Evolutionary conservation across 345 rosid genomes (phyloP).

Genomic region (Stellera chamaejasme): DNA sequence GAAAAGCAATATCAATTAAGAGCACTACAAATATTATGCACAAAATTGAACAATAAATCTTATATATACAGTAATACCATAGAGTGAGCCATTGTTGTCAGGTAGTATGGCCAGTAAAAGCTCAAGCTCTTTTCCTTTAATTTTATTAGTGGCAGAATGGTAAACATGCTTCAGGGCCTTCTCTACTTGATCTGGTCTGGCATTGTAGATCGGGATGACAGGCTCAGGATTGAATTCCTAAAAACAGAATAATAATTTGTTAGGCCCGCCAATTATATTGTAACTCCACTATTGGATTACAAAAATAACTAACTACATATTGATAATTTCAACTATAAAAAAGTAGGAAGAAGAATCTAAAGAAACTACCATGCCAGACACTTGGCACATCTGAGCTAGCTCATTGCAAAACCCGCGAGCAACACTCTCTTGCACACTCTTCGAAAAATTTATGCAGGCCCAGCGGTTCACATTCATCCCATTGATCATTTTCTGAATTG

Average conservation of each 20-base stretch:
- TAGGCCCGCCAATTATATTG: neutral
- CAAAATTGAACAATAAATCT: neutral
- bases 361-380: slow-evolving; percentile 89
- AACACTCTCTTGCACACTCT: slow-evolving; percentile 87
- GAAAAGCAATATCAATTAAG: slow-evolving; percentile 11
- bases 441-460: slow-evolving; percentile 96
- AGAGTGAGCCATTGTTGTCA: slow-evolving; percentile 92
- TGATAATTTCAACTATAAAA: neutral
- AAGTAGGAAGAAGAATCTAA: neutral
- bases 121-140: slow-evolving; percentile 95
- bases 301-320: neutral
- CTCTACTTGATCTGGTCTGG: slow-evolving; percentile 97
- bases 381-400: slow-evolving; percentile 95
- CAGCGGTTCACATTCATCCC: slow-evolving; percentile 95
- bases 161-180: slow-evolving; percentile 93
- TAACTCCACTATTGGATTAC: neutral
- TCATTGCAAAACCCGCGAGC: slow-evolving; percentile 92
- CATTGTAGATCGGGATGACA: slow-evolving; percentile 75
- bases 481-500: slow-evolving; percentile 84
- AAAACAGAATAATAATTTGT: slow-evolving; percentile 4
- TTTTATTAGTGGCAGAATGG: slow-evolving; percentile 68
- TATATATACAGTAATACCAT: slow-evolving; percentile 38
- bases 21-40: neutral
- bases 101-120: slow-evolving; percentile 89
- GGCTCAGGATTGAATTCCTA: slow-evolving; percentile 95